These are phyloP conservation scores for barrel medic (Medicago truncatula) DNA, from an alignment of 306 rosid genomes.

Conservation along the genomic window MtrunA17r5.0-ANR NC_053042.1:7435501-7436000, in stretches of 20 bases:
- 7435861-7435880: no score
- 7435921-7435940: background rate
- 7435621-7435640: constrained; percentile 46
- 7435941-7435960: background rate
- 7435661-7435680: constrained; percentile 63
- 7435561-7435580: constrained; percentile 69
- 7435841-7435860: background rate
- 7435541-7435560: constrained; percentile 72
- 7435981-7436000: background rate
- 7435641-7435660: constrained; percentile 60
- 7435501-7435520: constrained; percentile 70
- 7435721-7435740: background rate
- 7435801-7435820: background rate
- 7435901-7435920: background rate
- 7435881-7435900: background rate
- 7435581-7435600: constrained; percentile 35
- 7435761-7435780: background rate
- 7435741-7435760: background rate
- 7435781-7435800: background rate
- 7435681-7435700: background rate
- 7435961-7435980: background rate
- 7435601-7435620: constrained; percentile 25
- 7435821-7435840: constrained; percentile 1
- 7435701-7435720: background rate
- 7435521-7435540: constrained; percentile 79